A percentile compares a stretch with the other conserved stretches of the same genome.
Evolutionary conservation across 2,329 filamentous ascomycete species (phyloP).

Genomic region (Beauveria asiatica): DNA sequence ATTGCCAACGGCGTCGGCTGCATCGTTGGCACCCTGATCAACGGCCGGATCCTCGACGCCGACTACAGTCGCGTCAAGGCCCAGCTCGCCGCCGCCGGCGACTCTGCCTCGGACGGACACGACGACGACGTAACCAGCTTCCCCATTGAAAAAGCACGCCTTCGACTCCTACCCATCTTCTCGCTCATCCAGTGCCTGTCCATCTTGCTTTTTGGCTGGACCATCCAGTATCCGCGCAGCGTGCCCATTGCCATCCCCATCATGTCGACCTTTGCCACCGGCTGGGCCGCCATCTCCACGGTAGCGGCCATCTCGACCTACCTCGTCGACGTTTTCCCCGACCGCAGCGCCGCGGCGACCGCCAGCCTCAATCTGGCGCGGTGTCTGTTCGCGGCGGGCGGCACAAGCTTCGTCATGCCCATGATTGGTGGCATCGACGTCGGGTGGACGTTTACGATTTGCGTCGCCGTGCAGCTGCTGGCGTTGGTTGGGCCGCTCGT

Average conservation of each 20-base stretch:
- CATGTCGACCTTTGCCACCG: conserved; percentile 40
- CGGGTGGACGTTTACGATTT: conserved; percentile 39
- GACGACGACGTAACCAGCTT: conserved; percentile 22
- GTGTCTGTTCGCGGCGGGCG: conserved; percentile 43
- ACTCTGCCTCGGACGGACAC: neutral
- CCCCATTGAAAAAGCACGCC: conserved; percentile 41
- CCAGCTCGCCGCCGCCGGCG: neutral
- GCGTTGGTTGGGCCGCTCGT: conserved; percentile 35
- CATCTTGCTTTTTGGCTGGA: conserved; percentile 45
- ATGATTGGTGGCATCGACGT: conserved; percentile 38
- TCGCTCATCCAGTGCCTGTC: conserved; percentile 35
- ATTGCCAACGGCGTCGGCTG: conserved; percentile 47
- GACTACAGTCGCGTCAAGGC: conserved; percentile 38
- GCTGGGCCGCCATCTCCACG: conserved; percentile 42
- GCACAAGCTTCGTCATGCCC: conserved; percentile 40
- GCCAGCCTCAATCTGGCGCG: conserved; percentile 45
- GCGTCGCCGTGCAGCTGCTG: conserved; percentile 32
- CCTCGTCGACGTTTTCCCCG: conserved; percentile 43
- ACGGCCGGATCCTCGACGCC: conserved; percentile 42
- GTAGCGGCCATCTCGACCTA: conserved; percentile 43
- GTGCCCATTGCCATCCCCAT: conserved; percentile 43
- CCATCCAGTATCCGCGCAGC: conserved; percentile 30
- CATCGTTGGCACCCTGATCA: conserved; percentile 43
- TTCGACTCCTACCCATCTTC: conserved; percentile 39
- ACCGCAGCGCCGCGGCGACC: conserved; percentile 40